Conservation (phyloP, 106 monocot genomes). For the Ottelia alismoides region DNA sequence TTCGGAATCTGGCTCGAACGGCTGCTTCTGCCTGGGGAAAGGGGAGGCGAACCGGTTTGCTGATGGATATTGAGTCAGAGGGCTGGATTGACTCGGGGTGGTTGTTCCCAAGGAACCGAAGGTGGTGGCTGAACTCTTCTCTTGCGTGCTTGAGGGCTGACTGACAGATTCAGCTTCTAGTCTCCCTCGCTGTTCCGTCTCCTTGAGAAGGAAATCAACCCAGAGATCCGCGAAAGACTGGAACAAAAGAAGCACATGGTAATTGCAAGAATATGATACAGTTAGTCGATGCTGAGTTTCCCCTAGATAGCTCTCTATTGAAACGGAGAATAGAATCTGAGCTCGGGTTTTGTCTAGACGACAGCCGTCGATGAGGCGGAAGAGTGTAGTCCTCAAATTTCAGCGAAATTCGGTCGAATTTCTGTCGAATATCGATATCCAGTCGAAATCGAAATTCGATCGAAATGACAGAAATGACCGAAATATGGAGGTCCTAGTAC, state of each 20-base stretch:
- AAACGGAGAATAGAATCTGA: no score
- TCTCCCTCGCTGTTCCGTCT: slow-evolving; percentile 66
- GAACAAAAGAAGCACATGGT: neutral
- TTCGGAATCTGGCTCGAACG: slow-evolving; percentile 19
- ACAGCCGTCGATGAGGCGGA: no score
- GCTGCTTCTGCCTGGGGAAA: slow-evolving; percentile 9
- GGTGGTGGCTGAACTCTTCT: neutral
- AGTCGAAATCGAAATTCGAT: no score
- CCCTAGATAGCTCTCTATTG: no score
- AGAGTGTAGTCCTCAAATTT: no score
- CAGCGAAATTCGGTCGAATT: no score
- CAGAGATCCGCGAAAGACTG: slow-evolving; percentile 95
- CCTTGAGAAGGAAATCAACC: slow-evolving; percentile 97
- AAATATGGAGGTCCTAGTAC: no score
- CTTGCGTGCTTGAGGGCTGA: neutral
- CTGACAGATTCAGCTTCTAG: slow-evolving; percentile 38
- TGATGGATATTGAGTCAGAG: slow-evolving; percentile 1
- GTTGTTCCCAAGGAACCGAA: neutral
- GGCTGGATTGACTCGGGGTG: neutral
- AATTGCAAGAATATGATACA: no score
- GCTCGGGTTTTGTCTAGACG: no score
- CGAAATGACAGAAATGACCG: no score
- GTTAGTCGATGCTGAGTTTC: no score
- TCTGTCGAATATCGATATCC: no score
- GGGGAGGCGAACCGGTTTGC: slow-evolving; percentile 4